A percentile compares a stretch with the other conserved stretches of the same genome.
phyloP scores from a whole-genome alignment of 2,329 filamentous ascomycete species.

The Penicillium concentricum region DNA sequence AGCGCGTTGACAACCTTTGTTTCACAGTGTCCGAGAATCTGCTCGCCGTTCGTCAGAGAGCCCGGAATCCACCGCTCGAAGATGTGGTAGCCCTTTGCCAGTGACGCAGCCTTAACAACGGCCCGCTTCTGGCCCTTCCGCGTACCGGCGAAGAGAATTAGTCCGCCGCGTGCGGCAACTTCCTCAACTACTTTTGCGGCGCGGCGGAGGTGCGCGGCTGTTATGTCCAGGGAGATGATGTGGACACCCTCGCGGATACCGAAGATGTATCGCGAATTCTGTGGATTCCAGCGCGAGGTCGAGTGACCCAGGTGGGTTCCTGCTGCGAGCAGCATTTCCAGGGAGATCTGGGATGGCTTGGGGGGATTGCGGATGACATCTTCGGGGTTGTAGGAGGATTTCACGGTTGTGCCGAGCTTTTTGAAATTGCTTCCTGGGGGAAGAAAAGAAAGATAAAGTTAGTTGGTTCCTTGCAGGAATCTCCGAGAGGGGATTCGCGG shows the following conservation, averaged over 20 bases:
- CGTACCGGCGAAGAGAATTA: slow-evolving; percentile 89
- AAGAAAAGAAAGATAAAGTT: not conserved
- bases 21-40: slow-evolving; percentile 70
- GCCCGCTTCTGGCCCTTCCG: slow-evolving; percentile 75
- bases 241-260: slow-evolving; percentile 85
- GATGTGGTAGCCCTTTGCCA: slow-evolving; percentile 78
- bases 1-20: slow-evolving; percentile 74
- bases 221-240: slow-evolving; percentile 88
- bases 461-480: not conserved
- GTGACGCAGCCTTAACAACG: slow-evolving; percentile 75
- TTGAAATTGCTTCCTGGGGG: slow-evolving; percentile 33
- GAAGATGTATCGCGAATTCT: slow-evolving; percentile 90
- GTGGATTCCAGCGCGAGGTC: slow-evolving; percentile 89
- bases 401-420: slow-evolving; percentile 31
- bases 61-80: slow-evolving; percentile 94
- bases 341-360: slow-evolving; percentile 73
- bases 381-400: slow-evolving; percentile 34
- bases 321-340: slow-evolving; percentile 85
- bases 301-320: slow-evolving; percentile 89
- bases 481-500: not conserved
- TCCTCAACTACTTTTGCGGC: slow-evolving; percentile 90
- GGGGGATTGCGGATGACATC: slow-evolving; percentile 66
- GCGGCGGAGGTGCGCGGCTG: slow-evolving; percentile 83
- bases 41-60: slow-evolving; percentile 86
- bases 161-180: slow-evolving; percentile 75